Base-by-base conservation (phyloP, 768 basidiomycete genomes). In the Hygrophoropsis aurantiaca region DNA sequence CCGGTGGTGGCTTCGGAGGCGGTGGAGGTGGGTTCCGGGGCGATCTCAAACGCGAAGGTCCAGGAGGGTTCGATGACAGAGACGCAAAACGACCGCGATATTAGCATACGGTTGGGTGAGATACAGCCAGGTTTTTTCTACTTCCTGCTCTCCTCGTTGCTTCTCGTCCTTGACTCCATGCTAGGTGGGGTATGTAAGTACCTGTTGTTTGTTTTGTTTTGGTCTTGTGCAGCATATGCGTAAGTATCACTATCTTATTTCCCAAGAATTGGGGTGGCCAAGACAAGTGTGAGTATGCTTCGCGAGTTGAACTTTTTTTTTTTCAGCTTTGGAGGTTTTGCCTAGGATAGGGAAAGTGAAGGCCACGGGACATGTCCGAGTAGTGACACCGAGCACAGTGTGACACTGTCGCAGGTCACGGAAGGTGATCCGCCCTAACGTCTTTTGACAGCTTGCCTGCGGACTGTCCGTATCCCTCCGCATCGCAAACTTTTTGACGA, bases 41-140 rank as follows among this genome's bases (percentile, higher is more conserved):
- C 30, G 85, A 85, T 61, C 82, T 88, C 72, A 90, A 90, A 69
- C 81, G 88, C 54, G 78, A 78, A 61, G 81, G 79, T 56, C 77
- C 84, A 44, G 82, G 84, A 71, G 84, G 84, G 67, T 87, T 78
- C 67, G 89, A 91, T 61, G 89, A 91, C 66, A 80, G 89, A 55
- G 89, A 90, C 55, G 58, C 75, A 26, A 92, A 92, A 70, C 85
- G 90, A 61, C 83, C 85, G 59, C 80, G 90, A 61, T 90, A 87
- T 69, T 91, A 81, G 77, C 55, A 40, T 59, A 66, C 59, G 64
- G 62, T 65, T 57, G 61, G 60, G 62, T 63, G 62, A 58, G 60
- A 69, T 55, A 59, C 56, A 44, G 47, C 50, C 55, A 50, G 27
- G 54, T 51, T 63, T 42, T 39, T 60, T 58, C 47, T 49, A 60